phyloP scores from a whole-genome alignment of 1,139 yeast species.

The Kodamaea suecica region DNA sequence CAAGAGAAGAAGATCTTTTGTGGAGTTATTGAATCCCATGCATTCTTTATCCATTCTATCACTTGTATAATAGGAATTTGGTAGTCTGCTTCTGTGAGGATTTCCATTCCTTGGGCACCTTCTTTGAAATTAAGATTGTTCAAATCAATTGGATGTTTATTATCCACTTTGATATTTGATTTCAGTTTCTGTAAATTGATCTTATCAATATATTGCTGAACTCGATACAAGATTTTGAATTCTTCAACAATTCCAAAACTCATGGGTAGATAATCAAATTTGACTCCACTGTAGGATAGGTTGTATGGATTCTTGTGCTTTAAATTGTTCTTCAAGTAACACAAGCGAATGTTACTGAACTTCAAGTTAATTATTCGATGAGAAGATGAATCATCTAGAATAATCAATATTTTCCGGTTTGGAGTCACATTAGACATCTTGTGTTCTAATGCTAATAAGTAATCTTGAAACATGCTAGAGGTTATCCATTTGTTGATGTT shows the following conservation, averaged over 20 bases:
- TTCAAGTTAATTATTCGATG: conserved; percentile 59
- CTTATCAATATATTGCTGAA: conserved; percentile 57
- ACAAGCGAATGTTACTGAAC: conserved; percentile 49
- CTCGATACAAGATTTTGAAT: conserved; percentile 55
- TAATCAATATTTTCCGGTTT: conserved; percentile 49
- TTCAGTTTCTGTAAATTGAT: conserved; percentile 35
- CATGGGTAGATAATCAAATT: conserved; percentile 56
- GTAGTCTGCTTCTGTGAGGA: conserved; percentile 38
- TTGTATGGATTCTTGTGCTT: conserved; percentile 40
- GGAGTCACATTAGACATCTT: conserved; percentile 39
- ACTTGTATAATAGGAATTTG: conserved; percentile 51
- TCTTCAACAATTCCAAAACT: conserved; percentile 65
- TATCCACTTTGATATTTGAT: conserved; percentile 16
- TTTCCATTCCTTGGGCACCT: conserved; percentile 16
- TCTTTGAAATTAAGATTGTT: conserved; percentile 6
- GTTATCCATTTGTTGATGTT: conserved; percentile 66
- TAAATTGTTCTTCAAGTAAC: conserved; percentile 41
- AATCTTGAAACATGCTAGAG: conserved; percentile 61
- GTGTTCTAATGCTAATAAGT: conserved; percentile 58
- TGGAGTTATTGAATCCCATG: conserved; percentile 52
- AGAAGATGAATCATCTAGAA: conserved; percentile 61
- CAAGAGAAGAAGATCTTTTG: conserved; percentile 51
- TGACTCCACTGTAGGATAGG: conserved; percentile 34
- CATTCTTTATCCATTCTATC: conserved; percentile 53
- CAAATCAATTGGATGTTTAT: conserved; percentile 6